phyloP scores from a whole-genome alignment of 1,139 yeast species.

The Lodderomyces metapsilosis region DNA sequence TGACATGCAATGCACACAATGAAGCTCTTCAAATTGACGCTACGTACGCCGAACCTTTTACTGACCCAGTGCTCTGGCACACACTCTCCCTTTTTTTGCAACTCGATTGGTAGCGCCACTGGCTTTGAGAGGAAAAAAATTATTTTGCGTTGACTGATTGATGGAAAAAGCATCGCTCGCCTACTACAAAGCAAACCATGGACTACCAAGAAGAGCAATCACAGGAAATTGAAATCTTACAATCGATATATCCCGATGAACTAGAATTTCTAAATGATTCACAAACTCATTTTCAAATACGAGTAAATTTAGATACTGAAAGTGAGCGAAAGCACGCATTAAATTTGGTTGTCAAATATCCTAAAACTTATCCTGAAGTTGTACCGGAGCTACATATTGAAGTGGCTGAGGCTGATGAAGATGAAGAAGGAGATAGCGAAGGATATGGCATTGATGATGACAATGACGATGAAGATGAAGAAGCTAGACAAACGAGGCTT shows the following conservation, averaged over 20 bases:
- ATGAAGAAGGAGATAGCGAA: slow-evolving; percentile 32
- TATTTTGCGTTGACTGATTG: no score
- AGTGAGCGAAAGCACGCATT: slow-evolving; percentile 53
- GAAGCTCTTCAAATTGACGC: no score
- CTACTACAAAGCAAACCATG: slow-evolving; percentile 34
- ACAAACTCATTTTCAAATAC: slow-evolving; percentile 46
- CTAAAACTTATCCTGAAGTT: slow-evolving; percentile 69
- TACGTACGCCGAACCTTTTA: no score
- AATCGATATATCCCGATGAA: slow-evolving; percentile 93
- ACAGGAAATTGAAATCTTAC: slow-evolving; percentile 80
- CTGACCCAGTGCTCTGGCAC: no score
- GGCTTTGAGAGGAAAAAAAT: background rate
- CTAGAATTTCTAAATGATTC: slow-evolving; percentile 35
- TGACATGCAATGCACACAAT: no score
- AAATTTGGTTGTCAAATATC: slow-evolving; percentile 59
- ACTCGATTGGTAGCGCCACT: background rate
- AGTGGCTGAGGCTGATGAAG: slow-evolving; percentile 34
- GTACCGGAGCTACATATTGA: slow-evolving; percentile 54
- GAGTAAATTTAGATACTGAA: slow-evolving; percentile 56
- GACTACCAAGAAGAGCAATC: slow-evolving; percentile 71
- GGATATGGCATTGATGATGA: slow-evolving; percentile 25
- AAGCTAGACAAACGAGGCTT: slow-evolving; percentile 12
- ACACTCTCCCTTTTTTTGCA: no score
- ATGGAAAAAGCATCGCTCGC: background rate
- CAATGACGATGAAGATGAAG: slow-evolving; percentile 31